Evolutionary conservation across 345 rosid species (phyloP).

Genomic region (Carallia brachiata): DNA sequence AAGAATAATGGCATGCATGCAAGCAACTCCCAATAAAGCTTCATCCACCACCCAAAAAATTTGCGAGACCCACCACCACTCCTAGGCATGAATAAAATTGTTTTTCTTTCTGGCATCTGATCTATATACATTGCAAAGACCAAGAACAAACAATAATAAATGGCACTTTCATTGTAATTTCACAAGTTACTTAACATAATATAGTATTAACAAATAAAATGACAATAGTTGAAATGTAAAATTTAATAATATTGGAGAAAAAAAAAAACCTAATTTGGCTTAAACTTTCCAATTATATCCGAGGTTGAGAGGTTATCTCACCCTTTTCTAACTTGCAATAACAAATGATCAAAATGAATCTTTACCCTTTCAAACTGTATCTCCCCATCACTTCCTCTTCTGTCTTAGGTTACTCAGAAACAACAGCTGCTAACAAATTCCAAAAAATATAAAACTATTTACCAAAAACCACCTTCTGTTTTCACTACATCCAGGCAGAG

Average conservation of each 20-base stretch:
- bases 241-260: slow-evolving; percentile 26
- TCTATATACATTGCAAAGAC: too few species aligned
- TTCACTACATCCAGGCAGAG: slow-evolving; percentile 32
- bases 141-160: too few species aligned
- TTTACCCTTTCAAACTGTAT: slow-evolving; percentile 23
- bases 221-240: slow-evolving; percentile 30
- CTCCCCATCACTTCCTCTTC: slow-evolving; percentile 16
- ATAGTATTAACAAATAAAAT: slow-evolving; percentile 11
- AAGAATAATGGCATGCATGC: background rate
- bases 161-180: slow-evolving; percentile 15
- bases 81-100: too few species aligned
- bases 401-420: slow-evolving; percentile 29
- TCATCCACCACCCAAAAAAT: background rate
- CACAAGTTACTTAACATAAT: slow-evolving; percentile 19
- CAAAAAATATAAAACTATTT: slow-evolving; percentile 31
- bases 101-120: too few species aligned
- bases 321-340: slow-evolving; percentile 39
- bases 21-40: background rate
- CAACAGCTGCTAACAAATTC: slow-evolving; percentile 26
- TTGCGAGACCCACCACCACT: too few species aligned
- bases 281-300: slow-evolving; percentile 25
- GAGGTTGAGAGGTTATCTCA: slow-evolving; percentile 29
- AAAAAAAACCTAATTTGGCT: slow-evolving; percentile 30
- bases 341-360: slow-evolving; percentile 45
- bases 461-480: slow-evolving; percentile 49